phyloP scores from a whole-genome alignment of 345 rosid species.

The Salix udensis region DNA sequence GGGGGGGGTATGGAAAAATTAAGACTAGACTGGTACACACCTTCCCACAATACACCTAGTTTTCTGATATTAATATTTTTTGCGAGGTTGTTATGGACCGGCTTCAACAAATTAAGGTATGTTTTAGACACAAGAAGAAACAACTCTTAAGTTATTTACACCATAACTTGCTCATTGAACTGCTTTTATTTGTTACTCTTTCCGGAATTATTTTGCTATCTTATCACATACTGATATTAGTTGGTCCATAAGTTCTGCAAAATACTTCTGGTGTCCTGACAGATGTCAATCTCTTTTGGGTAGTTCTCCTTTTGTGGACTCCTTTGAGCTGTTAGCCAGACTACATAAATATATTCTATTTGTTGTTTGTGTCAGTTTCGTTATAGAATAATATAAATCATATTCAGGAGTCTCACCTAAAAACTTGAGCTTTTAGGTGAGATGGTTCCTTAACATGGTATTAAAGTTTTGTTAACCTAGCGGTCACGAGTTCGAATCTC shows the following conservation, averaged over 20 bases:
- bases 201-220: not conserved
- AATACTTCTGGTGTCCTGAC: no score
- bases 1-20: conserved; percentile 48
- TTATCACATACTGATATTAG: not conserved
- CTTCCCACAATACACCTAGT: not conserved
- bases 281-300: no score
- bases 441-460: no score
- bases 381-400: no score
- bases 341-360: not conserved
- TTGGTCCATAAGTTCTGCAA: not conserved
- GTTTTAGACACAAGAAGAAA: not conserved
- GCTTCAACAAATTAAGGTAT: conserved; percentile 62
- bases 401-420: no score
- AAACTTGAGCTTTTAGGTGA: no score
- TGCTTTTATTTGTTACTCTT: not conserved
- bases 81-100: conserved; percentile 48
- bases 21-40: not conserved
- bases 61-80: not conserved
- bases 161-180: not conserved
- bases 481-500: no score
- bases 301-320: not conserved
- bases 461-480: no score
- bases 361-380: not conserved
- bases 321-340: not conserved
- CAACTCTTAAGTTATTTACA: not conserved